Percentiles rank a stretch among this genome's conserved stretches.
Evolutionary conservation across 345 rosid species (phyloP).

Genomic region (Dipteronia sinensis): DNA sequence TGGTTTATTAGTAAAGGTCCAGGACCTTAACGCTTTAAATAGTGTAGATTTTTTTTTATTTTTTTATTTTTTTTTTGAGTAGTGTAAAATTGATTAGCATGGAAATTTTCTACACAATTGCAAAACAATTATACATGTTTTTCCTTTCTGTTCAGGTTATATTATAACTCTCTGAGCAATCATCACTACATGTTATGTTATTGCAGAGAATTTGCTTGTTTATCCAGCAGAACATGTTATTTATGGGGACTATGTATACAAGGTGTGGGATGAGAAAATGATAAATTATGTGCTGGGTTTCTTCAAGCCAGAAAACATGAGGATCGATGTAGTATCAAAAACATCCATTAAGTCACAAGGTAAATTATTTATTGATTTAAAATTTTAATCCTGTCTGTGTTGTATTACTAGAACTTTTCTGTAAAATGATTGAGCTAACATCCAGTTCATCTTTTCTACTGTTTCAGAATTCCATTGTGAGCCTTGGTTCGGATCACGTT

Average conservation of each 20-base stretch:
- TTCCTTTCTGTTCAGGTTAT: background rate
- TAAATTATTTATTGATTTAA: constrained; percentile 19
- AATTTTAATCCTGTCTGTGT: background rate
- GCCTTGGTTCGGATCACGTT: constrained; percentile 92
- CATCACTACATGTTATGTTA: constrained; percentile 7
- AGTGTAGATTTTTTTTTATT: background rate
- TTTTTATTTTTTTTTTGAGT: too few relatives aligned
- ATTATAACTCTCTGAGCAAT: constrained; percentile 16
- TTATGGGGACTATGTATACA: constrained; percentile 76
- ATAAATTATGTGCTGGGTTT: constrained; percentile 59
- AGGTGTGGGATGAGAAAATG: constrained; percentile 83
- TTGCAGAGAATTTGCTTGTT: constrained; percentile 80
- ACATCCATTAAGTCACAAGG: constrained; percentile 62
- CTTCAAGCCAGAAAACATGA: constrained; percentile 87
- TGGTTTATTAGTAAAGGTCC: background rate
- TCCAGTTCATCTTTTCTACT: constrained; percentile 15
- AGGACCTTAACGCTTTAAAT: background rate
- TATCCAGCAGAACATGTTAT: constrained; percentile 89
- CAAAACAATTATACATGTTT: background rate
- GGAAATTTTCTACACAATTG: background rate
- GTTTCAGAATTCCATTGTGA: constrained; percentile 66
- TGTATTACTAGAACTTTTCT: background rate
- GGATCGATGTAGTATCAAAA: constrained; percentile 92
- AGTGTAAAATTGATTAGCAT: background rate
- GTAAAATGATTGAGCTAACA: constrained; percentile 11